Evolutionary conservation across 192 early-diverging fungal species (phyloP).

Genomic region (Entomortierella parvispora): DNA sequence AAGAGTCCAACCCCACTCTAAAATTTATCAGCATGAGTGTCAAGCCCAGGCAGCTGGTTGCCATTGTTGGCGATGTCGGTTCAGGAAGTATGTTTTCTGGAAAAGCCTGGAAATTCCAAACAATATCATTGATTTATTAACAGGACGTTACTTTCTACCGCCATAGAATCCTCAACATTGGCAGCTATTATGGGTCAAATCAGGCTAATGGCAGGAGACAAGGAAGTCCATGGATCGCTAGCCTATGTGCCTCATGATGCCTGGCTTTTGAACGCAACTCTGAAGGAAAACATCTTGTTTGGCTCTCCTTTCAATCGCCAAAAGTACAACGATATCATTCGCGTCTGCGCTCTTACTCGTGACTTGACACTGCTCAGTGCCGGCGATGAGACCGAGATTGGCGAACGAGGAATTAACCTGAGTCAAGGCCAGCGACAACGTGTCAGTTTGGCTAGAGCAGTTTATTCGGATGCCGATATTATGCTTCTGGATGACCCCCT

Average conservation of each 20-base stretch:
- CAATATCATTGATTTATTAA: neutral
- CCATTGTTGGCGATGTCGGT: slow-evolving; percentile 77
- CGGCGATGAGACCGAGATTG: slow-evolving; percentile 78
- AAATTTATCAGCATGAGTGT: slow-evolving; percentile 62
- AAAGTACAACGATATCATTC: slow-evolving; percentile 68
- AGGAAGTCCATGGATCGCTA: slow-evolving; percentile 64
- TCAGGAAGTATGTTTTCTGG: slow-evolving; percentile 59
- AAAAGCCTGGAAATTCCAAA: neutral
- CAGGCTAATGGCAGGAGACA: slow-evolving; percentile 56
- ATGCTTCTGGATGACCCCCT: slow-evolving; percentile 79
- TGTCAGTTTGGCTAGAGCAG: slow-evolving; percentile 68
- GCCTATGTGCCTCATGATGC: slow-evolving; percentile 75
- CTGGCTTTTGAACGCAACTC: slow-evolving; percentile 76
- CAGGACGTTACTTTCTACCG: neutral
- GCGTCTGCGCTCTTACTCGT: slow-evolving; percentile 67
- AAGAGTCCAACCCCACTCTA: slow-evolving; percentile 49
- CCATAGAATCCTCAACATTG: slow-evolving; percentile 69
- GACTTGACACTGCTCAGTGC: slow-evolving; percentile 71
- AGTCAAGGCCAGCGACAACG: slow-evolving; percentile 79
- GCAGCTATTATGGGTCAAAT: slow-evolving; percentile 78
- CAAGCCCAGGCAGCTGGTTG: slow-evolving; percentile 63
- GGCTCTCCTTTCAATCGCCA: slow-evolving; percentile 66
- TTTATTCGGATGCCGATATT: slow-evolving; percentile 76
- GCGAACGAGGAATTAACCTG: slow-evolving; percentile 75
- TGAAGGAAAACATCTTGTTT: slow-evolving; percentile 87